phyloP scores from a whole-genome alignment of 495 filamentous ascomycete species.

The Penicillium coffeae region DNA sequence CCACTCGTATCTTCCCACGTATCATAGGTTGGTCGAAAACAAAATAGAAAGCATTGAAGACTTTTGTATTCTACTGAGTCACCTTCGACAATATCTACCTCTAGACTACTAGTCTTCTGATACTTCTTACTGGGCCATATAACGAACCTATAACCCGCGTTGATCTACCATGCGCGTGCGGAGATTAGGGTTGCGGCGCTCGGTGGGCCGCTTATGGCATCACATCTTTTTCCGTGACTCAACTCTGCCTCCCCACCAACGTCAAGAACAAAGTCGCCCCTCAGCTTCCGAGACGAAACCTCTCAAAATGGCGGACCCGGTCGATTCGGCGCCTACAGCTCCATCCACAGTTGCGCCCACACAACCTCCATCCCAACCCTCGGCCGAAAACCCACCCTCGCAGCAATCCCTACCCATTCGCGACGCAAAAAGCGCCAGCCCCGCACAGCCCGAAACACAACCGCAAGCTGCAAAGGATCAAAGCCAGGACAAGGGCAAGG shows the following conservation, averaged over 20 bases:
- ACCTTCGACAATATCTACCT: too few species aligned
- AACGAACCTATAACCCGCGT: too few species aligned
- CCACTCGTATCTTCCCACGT: neutral
- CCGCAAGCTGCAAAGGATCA: neutral
- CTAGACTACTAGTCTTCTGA: too few species aligned
- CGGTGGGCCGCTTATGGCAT: conserved; percentile 39
- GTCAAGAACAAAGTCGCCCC: conserved; percentile 11
- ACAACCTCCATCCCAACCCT: conserved; percentile 11
- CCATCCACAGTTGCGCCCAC: conserved; percentile 12
- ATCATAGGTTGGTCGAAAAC: too few species aligned
- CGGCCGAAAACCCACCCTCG: conserved; percentile 18
- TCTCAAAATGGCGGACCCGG: conserved; percentile 29
- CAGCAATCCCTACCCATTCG: conserved; percentile 23
- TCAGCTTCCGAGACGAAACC: conserved; percentile 19
- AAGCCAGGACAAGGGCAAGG: conserved; percentile 10
- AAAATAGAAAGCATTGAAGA: too few species aligned
- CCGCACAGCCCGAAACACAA: neutral
- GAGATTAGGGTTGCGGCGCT: conserved; percentile 24
- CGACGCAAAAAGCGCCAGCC: conserved; percentile 25
- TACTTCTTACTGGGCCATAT: too few species aligned
- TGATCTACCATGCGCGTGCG: conserved; percentile 5
- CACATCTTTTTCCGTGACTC: conserved; percentile 37
- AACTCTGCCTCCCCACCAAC: conserved; percentile 32
- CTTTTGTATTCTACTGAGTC: too few species aligned
- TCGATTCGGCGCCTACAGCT: conserved; percentile 20